Base-by-base conservation (phyloP, 2,329 filamentous ascomycete species). In the Pseudovirgaria hyperparasitica region DNA sequence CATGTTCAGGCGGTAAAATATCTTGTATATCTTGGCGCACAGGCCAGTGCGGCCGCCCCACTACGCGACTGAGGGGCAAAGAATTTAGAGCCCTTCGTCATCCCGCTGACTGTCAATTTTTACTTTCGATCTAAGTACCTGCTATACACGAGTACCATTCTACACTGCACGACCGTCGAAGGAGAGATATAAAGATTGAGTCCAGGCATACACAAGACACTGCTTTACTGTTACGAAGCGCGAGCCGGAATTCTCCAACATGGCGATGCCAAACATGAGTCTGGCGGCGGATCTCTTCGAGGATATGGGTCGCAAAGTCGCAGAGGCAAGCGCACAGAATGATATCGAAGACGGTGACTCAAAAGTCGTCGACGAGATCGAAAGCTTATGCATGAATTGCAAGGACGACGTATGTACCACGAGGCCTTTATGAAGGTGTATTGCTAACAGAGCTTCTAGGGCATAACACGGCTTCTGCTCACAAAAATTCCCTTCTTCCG, bases 401-500 rank as follows among this genome's bases (percentile, higher is more conserved):
- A 60, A 65, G 36, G 60, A 62, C 26, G 45, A 67, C 38, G 58
- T 60, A 40, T 22, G 52, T 37, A 23, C n/a, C 23, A 16, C 3
- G 3, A 5, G 18, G 13, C 14, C 8, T n/a, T 16, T 13, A 16
- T 16, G 3, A 10, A 10, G 17, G 27, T 25, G 31, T 38, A 30
- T 51, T 23, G 20, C 22, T 23, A 12, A 30, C 16, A 40, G 16
- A 10, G 3, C n/a, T 14, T 12, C 3, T 34, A 92, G 81, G 90
- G 90, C 44, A 71, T 64, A 2, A 98, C 90, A 9, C 72, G 78
- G 32, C 70, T 98, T 13, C 73, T 98, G 22, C 73, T 98, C 29
- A 92, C 92, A 10, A 74, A 75, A 38, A 94, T 98, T 30, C 90
- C 90, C 10, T 96, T 84, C 67, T 98, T 98, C 65, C 84, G 85